Evolutionary conservation across 2,329 filamentous ascomycete genomes (phyloP).

Genomic region (Gnomoniopsis smithogilvyi): DNA sequence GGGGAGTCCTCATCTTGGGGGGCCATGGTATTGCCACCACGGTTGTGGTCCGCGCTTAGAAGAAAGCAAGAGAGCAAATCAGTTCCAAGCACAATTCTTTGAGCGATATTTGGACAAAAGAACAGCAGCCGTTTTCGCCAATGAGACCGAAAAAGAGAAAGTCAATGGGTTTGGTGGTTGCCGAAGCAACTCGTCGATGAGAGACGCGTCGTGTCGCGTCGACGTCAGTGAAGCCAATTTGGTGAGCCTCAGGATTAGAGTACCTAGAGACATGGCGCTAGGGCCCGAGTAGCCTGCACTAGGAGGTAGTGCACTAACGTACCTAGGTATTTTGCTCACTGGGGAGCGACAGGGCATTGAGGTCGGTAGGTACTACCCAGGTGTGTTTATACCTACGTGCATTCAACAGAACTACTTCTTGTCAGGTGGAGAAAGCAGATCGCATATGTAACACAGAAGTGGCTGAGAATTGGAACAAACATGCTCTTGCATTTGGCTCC

Average conservation of each 20-base stretch:
- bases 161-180: neutral
- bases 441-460: neutral
- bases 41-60: neutral
- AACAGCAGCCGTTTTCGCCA: neutral
- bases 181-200: neutral
- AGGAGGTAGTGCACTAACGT: neutral
- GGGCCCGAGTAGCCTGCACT: neutral
- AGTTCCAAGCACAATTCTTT: neutral
- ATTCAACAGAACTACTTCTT: neutral
- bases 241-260: too few species aligned
- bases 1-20: slow-evolving; percentile 42
- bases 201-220: slow-evolving; percentile 9
- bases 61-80: neutral
- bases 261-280: neutral
- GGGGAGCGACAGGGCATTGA: neutral
- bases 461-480: neutral
- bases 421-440: neutral
- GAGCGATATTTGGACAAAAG: neutral
- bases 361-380: neutral
- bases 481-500: neutral
- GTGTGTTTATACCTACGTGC: neutral
- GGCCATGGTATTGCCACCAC: slow-evolving; percentile 9
- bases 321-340: neutral
- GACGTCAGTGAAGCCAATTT: neutral
- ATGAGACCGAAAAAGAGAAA: neutral